A percentile compares a stretch with the other conserved stretches of the same genome.
Conservation (phyloP, 805 yeast species). For the Saccharomycopsis lassenensis region DNA sequence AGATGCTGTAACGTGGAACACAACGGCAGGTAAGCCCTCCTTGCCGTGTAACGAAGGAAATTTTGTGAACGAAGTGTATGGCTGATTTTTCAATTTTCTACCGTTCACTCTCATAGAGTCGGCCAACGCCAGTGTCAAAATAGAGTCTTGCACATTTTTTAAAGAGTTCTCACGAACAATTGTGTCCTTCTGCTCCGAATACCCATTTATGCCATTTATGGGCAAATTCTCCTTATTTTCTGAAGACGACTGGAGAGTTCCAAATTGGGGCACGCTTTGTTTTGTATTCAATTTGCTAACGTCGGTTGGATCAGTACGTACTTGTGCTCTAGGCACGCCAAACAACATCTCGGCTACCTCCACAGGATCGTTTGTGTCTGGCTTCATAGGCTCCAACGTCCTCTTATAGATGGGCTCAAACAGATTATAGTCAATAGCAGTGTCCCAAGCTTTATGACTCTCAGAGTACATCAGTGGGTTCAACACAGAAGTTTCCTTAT, state of each 20-base stretch:
- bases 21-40: slow-evolving; percentile 30
- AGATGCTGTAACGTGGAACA: slow-evolving; percentile 33
- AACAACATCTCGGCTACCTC: too few relatives aligned
- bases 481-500: neutral
- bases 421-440: neutral
- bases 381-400: too few relatives aligned
- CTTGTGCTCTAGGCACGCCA: too few relatives aligned
- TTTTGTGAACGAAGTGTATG: slow-evolving; percentile 3
- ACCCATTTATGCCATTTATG: too few relatives aligned
- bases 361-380: too few relatives aligned
- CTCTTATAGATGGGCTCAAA: neutral
- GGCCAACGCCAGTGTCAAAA: neutral
- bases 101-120: neutral
- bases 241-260: too few relatives aligned
- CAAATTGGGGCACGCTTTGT: too few relatives aligned
- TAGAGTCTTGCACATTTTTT: too few relatives aligned
- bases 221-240: too few relatives aligned
- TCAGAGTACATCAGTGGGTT: neutral
- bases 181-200: too few relatives aligned
- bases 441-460: neutral
- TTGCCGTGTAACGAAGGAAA: slow-evolving; percentile 29
- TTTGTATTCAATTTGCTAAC: too few relatives aligned
- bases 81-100: neutral
- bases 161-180: neutral
- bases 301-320: too few relatives aligned